Conservation (phyloP, 2,329 filamentous ascomycete species). For the Diaporthe velutina region DNA sequence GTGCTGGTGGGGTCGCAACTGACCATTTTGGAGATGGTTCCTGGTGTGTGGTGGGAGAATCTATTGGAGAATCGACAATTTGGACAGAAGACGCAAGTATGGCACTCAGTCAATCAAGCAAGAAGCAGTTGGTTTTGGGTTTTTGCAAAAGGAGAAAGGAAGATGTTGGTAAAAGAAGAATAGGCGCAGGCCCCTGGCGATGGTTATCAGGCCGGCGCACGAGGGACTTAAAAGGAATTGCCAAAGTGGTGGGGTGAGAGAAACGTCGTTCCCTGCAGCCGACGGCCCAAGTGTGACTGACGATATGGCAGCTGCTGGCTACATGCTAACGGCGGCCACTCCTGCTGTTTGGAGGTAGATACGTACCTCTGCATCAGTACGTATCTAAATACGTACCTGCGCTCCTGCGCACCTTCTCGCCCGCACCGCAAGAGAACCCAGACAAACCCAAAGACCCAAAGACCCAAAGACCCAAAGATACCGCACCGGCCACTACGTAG, state of each 20-base stretch:
- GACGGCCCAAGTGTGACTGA: background rate
- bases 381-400: background rate
- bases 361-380: background rate
- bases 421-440: background rate
- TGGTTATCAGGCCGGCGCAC: slow-evolving; percentile 23
- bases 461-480: background rate
- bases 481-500: slow-evolving; percentile 25
- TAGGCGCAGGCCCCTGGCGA: slow-evolving; percentile 3
- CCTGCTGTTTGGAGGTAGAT: slow-evolving; percentile 11
- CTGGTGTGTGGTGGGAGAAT: background rate
- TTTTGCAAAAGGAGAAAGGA: background rate
- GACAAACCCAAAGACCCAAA: background rate
- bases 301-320: background rate
- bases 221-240: slow-evolving; percentile 28
- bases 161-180: slow-evolving; percentile 13
- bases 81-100: background rate
- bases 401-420: background rate
- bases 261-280: background rate
- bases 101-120: background rate
- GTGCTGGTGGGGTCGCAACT: background rate
- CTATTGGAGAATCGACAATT: background rate
- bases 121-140: slow-evolving; percentile 2
- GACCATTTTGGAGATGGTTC: slow-evolving; percentile 20
- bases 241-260: slow-evolving; percentile 5
- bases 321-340: too few species aligned